A percentile compares a stretch with the other conserved stretches of the same genome.
Evolutionary conservation across 345 rosid species (phyloP).

Genomic region (Eucalyptus shirleyi): DNA sequence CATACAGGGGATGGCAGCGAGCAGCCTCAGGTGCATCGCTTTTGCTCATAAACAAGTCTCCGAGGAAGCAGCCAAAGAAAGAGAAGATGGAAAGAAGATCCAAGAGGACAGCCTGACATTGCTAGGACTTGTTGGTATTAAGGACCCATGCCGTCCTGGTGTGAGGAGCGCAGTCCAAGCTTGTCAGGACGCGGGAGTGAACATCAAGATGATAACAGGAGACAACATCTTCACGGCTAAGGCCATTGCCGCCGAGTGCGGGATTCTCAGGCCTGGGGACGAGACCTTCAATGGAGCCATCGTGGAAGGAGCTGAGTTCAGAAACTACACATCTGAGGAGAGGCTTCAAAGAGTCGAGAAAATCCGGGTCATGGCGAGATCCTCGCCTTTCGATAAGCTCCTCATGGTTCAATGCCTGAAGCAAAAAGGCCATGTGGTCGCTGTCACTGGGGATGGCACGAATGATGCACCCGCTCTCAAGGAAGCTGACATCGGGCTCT

Average conservation of each 20-base stretch:
- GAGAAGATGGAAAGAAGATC: conserved; percentile 2
- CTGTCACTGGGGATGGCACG: conserved; percentile 63
- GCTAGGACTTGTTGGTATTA: conserved; percentile 57
- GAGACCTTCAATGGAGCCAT: conserved; percentile 20
- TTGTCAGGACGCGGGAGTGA: conserved; percentile 61
- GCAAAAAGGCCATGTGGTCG: conserved; percentile 60
- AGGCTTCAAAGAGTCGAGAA: conserved; percentile 34
- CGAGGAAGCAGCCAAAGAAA: not conserved
- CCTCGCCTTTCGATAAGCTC: conserved; percentile 64
- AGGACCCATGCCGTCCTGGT: conserved; percentile 65
- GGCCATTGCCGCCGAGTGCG: conserved; percentile 78
- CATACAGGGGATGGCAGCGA: conserved; percentile 54
- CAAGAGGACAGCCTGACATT: conserved; percentile 29
- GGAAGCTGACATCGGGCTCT: conserved; percentile 65
- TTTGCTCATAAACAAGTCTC: conserved; percentile 40
- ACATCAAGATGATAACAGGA: conserved; percentile 71
- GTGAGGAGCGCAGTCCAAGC: conserved; percentile 49
- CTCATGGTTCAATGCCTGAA: conserved; percentile 71
- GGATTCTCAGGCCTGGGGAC: conserved; percentile 31
- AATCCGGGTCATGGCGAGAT: conserved; percentile 74
- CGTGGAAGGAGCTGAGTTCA: conserved; percentile 52
- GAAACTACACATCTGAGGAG: conserved; percentile 27
- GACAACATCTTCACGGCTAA: conserved; percentile 64
- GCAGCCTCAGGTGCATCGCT: conserved; percentile 37
- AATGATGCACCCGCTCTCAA: conserved; percentile 76